Conservation (phyloP, 768 basidiomycete species). For the Tricholomella constricta region DNA sequence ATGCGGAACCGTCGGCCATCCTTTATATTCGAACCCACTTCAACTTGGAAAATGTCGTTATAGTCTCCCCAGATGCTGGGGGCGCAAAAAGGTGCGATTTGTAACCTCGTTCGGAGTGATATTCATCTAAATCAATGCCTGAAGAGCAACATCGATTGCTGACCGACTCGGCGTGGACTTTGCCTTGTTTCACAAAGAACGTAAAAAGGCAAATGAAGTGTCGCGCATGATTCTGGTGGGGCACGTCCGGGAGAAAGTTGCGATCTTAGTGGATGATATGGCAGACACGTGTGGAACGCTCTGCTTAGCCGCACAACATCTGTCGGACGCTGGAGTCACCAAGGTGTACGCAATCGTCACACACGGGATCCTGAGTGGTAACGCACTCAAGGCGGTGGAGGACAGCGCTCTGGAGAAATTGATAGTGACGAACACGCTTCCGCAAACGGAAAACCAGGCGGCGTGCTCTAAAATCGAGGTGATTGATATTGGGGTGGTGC, state of each 20-base stretch:
- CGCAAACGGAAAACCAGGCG: constrained; percentile 77
- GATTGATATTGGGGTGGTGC: constrained; percentile 91
- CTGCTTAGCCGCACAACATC: constrained; percentile 85
- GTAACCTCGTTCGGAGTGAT: constrained; percentile 8
- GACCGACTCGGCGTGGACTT: constrained; percentile 96
- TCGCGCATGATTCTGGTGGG: constrained; percentile 96
- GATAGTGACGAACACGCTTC: constrained; percentile 98
- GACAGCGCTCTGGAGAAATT: constrained; percentile 85
- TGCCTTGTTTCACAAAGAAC: constrained; percentile 98
- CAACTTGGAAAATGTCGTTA: constrained; percentile 81
- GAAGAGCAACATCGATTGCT: constrained; percentile 94
- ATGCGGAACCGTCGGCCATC: constrained; percentile 93
- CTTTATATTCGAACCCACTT: constrained; percentile 94
- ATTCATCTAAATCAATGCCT: constrained; percentile 11
- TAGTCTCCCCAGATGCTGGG: constrained; percentile 97
- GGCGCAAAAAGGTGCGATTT: constrained; percentile 87
- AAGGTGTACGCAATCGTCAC: constrained; percentile 93
- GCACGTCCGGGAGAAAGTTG: constrained; percentile 87
- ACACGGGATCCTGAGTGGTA: constrained; percentile 93
- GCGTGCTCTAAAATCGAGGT: constrained; percentile 83
- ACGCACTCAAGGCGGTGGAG: constrained; percentile 75
- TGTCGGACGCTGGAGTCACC: constrained; percentile 85
- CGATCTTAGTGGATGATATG: constrained; percentile 98
- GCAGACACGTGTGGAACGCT: constrained; percentile 96
- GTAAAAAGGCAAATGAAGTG: constrained; percentile 94